A percentile compares a stretch with the other conserved stretches of the same genome.
These are phyloP conservation scores for Cordyceps sp. DNA, from an alignment of 2,329 filamentous ascomycete species.

Conservation along the genomic window DNA sequence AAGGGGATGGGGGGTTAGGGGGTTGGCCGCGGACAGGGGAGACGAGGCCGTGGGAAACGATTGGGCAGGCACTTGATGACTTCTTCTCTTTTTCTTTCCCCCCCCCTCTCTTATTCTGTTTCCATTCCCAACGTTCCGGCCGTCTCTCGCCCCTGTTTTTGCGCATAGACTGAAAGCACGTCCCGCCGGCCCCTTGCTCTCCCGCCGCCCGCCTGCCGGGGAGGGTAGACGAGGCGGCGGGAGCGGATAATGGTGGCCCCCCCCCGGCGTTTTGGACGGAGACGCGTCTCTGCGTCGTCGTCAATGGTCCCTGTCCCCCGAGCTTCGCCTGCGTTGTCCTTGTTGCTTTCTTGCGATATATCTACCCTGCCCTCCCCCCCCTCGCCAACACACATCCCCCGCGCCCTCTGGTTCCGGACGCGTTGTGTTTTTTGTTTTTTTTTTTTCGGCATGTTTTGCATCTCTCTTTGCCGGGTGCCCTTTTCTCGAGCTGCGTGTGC, in stretches of 20 bases:
- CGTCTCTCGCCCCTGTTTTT: constrained; percentile 12
- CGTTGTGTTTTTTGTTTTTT: neutral
- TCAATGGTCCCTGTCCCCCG: too few relatives aligned
- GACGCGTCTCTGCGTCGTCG: too few relatives aligned
- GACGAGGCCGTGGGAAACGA: constrained; percentile 11
- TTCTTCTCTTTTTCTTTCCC: neutral
- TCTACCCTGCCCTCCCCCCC: neutral
- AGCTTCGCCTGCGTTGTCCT: too few relatives aligned
- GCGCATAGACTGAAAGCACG: constrained; percentile 19
- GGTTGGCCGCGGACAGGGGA: constrained; percentile 4
- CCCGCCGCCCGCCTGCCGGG: too few relatives aligned
- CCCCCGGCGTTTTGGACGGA: too few relatives aligned
- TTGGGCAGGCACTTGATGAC: constrained; percentile 9
- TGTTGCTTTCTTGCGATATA: too few relatives aligned
- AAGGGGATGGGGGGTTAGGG: neutral
- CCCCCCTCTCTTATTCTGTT: neutral
- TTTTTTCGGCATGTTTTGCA: neutral
- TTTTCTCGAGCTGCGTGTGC: neutral
- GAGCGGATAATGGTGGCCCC: neutral
- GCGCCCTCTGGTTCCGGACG: too few relatives aligned
- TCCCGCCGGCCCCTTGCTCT: constrained; percentile 15
- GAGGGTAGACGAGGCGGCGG: neutral
- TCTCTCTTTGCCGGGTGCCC: neutral
- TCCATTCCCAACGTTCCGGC: constrained; percentile 2
- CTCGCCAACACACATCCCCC: neutral